Evolutionary conservation across 1,284 basidiomycete species (phyloP), one percentile per base, ranked within the genome.

Genomic region (Phlebopus sp.): DNA sequence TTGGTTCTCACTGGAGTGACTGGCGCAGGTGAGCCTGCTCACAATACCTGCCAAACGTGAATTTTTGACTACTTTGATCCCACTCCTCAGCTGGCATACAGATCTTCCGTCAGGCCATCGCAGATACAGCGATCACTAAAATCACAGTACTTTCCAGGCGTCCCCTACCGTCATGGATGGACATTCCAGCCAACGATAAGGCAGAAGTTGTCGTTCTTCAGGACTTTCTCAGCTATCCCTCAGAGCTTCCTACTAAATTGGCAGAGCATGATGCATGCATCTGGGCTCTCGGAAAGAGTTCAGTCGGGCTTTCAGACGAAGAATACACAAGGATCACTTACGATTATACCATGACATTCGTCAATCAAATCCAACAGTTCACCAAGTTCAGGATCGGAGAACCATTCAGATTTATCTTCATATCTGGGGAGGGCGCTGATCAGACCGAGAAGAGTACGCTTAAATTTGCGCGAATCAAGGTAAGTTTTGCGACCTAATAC

Each of bases 251-350:
- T 14, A 42, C 50, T 5, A 58, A 50, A 21, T 63, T 73, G 25
- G 66, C 60, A 1, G 56, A 60, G 38, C 68, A 72, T 46, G 71
- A 73, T 44, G 71, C 67, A 5, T 68, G 68, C 52, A 58, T 74
- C 8, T 74, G 72, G 72, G 71, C 71, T 17, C 58, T 71, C 14
- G 72, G 72, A 0, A 62, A 54, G 39, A 58, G 59, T 21, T 48
- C 63, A 0, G 18, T 51, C 1, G 71, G 71, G 19, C 59, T 70
- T 58, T 55, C 50, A 8, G 72, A 73, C 44, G 56, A 57, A 32
- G 67, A 66, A 21, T 74, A 74, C 50, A 70, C 64, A 3, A 55
- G 56, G 40, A 55, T 73, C 42, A 73, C 70, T 3, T 59, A 69
- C 40, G 68, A 67, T 27, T 72, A 65, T 46, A 57, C 68, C 15